Evolutionary conservation across 495 filamentous ascomycete species (phyloP), one percentile per base, ranked within the genome.

Genomic region (Penicillium canescens): DNA sequence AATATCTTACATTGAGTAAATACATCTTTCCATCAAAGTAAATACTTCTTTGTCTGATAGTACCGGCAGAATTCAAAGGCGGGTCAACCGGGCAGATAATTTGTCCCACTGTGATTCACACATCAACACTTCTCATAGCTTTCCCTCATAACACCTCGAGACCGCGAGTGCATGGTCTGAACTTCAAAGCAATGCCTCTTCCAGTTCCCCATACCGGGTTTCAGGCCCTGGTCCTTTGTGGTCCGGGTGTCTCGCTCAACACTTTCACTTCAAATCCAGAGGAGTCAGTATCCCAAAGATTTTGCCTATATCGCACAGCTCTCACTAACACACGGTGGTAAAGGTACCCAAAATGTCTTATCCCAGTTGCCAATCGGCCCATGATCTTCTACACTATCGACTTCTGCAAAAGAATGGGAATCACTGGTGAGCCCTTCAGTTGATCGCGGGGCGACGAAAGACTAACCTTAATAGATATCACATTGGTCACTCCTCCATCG

Each of bases 321-420:
- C 28, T 31, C 28, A 2, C 28, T 31, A 31, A 31, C 28, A 31
- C 7, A 31, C 7, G 8, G 28, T 31, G 28, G 6, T 31, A 31
- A 31, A 31, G 28, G 28, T 54, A 45, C 24, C 60, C 57, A 8
- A 98, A 98, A 73, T 89, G 89, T 42, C 82, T 98, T 8, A 75
- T 98, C 23, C 91, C 92, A 7, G 88, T 98, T 46, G 94, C 93
- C 50, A 98, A 98, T 71, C 79, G 92, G 50, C 93, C 93, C 0
- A 96, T 98, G 94, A 82, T 98, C 33, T 96, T 87, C 84, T 98
- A 96, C 69, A 85, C 90, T 0, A 77, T 98, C 41, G 91, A 96
- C 55, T 97, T 89, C 74, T 96, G 91, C 63, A 88, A 92, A 67
- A 79, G 90, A 14, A 87, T 87, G 67, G 92, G 91, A 54, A 84